Base-by-base conservation (phyloP, 805 yeast species). In the Suhomyces vadensis region DNA sequence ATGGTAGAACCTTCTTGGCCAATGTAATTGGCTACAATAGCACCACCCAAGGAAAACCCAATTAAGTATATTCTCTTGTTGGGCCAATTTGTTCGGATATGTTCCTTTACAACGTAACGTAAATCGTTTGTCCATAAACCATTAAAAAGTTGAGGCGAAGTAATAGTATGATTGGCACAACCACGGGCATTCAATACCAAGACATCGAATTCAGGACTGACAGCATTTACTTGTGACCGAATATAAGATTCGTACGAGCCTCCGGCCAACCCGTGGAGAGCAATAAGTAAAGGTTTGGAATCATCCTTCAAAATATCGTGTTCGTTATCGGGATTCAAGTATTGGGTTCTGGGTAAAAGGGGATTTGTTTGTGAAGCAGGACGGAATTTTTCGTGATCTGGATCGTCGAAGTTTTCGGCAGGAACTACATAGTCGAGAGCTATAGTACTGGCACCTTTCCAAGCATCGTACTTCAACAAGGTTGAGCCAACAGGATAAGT, bases 241-340 rank as follows among this genome's bases (percentile, higher is more conserved):
- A 85, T 77, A 45, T 82, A 82, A 16, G 87, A 81, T 59, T 86
- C 94, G 53, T 82, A 86, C 11, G 88, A 81, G 1, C 95, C 95
- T 46, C 94, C 92, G 21, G 87, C 84, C 29, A 86, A 69, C 1
- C 94, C 95, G 56, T 86, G 92, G 39, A 77, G 63, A 6, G 84
- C 78, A 24, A 86, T 67, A 16, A 82, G 70, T 38, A 86, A 67
- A 3, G 91, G 91, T 47, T 71, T 73, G 7, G 68, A 59, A 44
- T 73, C 73, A 35, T 64, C 65, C 6, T 57, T 56, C 31, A 69
- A 55, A 2, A 74, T 41, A 2, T 41, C 54, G 3, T 51, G 52
- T 23, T 78, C 65, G 50, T 78, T 80, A 1, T 61, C 59, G 1
- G 74, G 74, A 20, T 77, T 69, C 47, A 82, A 62, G 57, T 77